These are phyloP conservation scores for Alternaria longipes DNA, from an alignment of 2,329 filamentous ascomycete genomes.

Conservation along the genomic window DNA sequence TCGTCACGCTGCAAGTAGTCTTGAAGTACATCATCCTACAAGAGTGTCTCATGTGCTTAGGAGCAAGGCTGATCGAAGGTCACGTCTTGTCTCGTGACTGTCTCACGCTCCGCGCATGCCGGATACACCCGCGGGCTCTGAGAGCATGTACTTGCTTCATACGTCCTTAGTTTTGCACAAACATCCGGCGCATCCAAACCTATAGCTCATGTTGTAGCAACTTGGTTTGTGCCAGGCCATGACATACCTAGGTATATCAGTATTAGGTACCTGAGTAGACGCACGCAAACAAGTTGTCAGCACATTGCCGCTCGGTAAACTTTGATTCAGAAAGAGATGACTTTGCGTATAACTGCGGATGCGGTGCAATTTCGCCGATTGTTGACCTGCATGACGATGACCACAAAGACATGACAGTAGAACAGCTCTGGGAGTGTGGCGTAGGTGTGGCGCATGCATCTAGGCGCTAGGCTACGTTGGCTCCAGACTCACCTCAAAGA, in stretches of 20 bases:
- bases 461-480: constrained; percentile 16
- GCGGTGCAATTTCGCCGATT: neutral
- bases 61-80: constrained; percentile 14
- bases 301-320: neutral
- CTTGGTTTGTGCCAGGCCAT: neutral
- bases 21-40: neutral
- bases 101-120: constrained; percentile 18
- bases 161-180: neutral
- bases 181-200: neutral
- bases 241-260: neutral
- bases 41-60: constrained; percentile 8
- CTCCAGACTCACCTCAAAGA: constrained; percentile 33
- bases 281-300: neutral
- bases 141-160: neutral
- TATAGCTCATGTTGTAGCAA: neutral
- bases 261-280: neutral
- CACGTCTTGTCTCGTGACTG: constrained; percentile 22
- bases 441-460: constrained; percentile 21
- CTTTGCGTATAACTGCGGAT: neutral
- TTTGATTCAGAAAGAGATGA: neutral
- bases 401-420: neutral
- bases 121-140: neutral
- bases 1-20: neutral
- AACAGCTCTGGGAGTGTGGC: neutral
- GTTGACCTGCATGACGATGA: neutral